Conservation (phyloP, 179 eudicot species). For the Heliamphora pulchella region DNA sequence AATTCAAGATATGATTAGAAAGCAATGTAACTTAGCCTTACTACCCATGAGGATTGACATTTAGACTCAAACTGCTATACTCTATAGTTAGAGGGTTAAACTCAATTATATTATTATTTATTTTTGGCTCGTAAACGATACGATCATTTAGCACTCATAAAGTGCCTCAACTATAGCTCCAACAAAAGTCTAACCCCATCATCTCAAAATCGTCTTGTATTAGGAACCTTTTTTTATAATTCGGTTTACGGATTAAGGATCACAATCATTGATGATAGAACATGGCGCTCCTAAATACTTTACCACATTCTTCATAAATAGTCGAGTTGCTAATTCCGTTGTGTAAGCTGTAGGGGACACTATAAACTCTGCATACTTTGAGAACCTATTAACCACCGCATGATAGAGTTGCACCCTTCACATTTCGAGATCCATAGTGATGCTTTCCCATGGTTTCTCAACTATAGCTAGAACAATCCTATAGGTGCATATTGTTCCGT, state of each 20-base stretch:
- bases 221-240: no score
- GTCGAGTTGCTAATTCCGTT: neutral
- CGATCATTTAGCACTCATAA: slow-evolving; percentile 9
- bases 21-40: no score
- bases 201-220: slow-evolving; percentile 6
- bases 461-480: slow-evolving; percentile 8
- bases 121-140: no score
- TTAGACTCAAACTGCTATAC: no score
- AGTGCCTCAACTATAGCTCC: slow-evolving; percentile 14
- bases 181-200: slow-evolving; percentile 2
- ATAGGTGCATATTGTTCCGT: neutral
- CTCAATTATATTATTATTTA: no score
- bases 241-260: neutral
- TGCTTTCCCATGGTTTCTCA: slow-evolving; percentile 4
- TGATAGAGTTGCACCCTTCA: neutral
- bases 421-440: slow-evolving; percentile 8
- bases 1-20: no score
- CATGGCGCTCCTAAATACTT: slow-evolving; percentile 17
- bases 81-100: no score
- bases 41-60: no score
- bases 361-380: slow-evolving; percentile 12
- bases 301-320: slow-evolving; percentile 17
- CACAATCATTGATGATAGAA: slow-evolving; percentile 12
- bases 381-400: slow-evolving; percentile 15
- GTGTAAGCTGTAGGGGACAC: neutral